phyloP scores from a whole-genome alignment of 1,139 yeast species.

The Arxiozyma slooffiae region DNA sequence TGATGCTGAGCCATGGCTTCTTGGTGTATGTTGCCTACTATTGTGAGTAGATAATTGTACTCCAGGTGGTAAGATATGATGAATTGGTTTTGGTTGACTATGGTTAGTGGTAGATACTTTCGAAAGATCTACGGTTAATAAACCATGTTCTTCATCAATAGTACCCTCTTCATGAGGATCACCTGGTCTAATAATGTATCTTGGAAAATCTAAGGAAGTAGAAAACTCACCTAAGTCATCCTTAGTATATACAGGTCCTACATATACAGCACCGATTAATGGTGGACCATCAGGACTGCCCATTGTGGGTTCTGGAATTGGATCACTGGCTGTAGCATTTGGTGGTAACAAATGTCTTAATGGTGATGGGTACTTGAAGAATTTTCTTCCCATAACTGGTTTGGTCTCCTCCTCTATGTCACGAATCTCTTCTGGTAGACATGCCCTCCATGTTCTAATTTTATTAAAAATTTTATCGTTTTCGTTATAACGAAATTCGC shows the following conservation, averaged over 20 bases:
- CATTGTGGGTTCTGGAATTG: constrained; percentile 68
- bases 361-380: constrained; percentile 73
- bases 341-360: constrained; percentile 65
- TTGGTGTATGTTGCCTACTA: constrained; percentile 1
- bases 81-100: constrained; percentile 1
- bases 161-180: constrained; percentile 31
- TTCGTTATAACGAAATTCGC: constrained; percentile 92
- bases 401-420: constrained; percentile 78
- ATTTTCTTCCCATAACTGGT: constrained; percentile 46
- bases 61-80: neutral
- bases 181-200: constrained; percentile 43
- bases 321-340: constrained; percentile 60
- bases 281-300: constrained; percentile 88
- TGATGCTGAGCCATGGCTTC: neutral
- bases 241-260: constrained; percentile 60
- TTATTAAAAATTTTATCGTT: constrained; percentile 82
- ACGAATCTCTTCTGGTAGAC: constrained; percentile 93
- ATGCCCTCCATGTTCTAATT: constrained; percentile 96
- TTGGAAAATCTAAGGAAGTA: constrained; percentile 49
- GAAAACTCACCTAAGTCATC: constrained; percentile 75
- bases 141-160: constrained; percentile 28
- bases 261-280: constrained; percentile 77
- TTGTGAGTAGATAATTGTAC: constrained; percentile 1
- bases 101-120: neutral
- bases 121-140: constrained; percentile 11